These are phyloP conservation scores for Cyberlindnera euphorbiae DNA, from an alignment of 805 yeast species.

Conservation along the genomic window DNA sequence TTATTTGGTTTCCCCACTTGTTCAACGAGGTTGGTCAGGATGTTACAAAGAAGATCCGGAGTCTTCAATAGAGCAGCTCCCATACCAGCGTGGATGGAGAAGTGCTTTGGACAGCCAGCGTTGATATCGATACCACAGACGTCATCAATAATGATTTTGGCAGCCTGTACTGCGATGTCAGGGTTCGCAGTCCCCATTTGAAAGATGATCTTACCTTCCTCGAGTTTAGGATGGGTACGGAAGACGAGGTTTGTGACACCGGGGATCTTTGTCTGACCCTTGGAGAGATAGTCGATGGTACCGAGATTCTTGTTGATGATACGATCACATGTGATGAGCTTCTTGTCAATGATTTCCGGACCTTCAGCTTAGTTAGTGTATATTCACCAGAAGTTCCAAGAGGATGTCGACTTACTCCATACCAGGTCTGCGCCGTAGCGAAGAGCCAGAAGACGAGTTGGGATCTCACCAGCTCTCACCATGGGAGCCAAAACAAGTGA, in stretches of 20 bases:
- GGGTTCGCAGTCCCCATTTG: conserved; percentile 90
- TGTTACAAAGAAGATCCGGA: conserved; percentile 73
- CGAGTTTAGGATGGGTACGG: conserved; percentile 62
- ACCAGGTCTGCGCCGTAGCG: conserved; percentile 89
- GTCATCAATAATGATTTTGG: conserved; percentile 70
- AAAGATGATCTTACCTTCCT: conserved; percentile 66
- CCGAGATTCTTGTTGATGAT: conserved; percentile 48
- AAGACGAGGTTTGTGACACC: conserved; percentile 59
- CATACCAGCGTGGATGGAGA: conserved; percentile 93
- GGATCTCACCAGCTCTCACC: conserved; percentile 95
- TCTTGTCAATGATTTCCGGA: conserved; percentile 91
- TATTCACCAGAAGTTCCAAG: background rate
- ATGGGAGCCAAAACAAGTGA: conserved; percentile 89
- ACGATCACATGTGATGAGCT: conserved; percentile 67
- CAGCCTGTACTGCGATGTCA: conserved; percentile 84
- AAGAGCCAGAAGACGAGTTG: conserved; percentile 76
- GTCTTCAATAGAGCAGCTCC: conserved; percentile 88
- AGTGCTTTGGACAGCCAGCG: conserved; percentile 97
- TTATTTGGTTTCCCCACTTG: conserved; percentile 73
- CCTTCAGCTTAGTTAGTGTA: conserved; percentile 21
- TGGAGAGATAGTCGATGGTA: conserved; percentile 56
- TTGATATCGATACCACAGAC: conserved; percentile 92
- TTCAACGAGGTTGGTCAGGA: conserved; percentile 61
- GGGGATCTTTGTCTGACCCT: conserved; percentile 37
- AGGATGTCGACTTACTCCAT: conserved; percentile 51